phyloP scores from a whole-genome alignment of 139 green algal genomes.

The Monoraphidium neglectum region DNA sequence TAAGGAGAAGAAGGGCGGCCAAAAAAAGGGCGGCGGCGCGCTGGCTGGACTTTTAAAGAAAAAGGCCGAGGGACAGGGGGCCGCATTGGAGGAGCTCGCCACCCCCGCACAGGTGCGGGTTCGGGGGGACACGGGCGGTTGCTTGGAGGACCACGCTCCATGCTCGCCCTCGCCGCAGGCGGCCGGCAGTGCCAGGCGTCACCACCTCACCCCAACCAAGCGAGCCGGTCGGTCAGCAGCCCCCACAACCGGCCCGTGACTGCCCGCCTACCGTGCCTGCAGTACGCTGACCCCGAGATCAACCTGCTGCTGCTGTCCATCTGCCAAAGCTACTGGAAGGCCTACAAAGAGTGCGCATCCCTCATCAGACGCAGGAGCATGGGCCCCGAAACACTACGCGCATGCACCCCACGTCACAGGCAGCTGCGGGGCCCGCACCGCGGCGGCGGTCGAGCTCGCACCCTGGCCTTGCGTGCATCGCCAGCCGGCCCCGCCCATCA shows the following conservation, averaged over 20 bases:
- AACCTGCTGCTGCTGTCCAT: constrained; percentile 28
- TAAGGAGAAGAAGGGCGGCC: constrained; percentile 9
- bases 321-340: constrained; percentile 18
- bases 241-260: too few species aligned
- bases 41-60: constrained; percentile 36
- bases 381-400: too few species aligned
- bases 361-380: background rate
- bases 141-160: background rate
- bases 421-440: too few species aligned
- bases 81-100: background rate
- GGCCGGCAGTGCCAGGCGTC: background rate
- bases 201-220: too few species aligned
- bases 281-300: constrained; percentile 21
- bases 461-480: too few species aligned
- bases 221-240: too few species aligned
- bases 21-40: constrained; percentile 33
- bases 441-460: too few species aligned
- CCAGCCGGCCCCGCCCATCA: too few species aligned
- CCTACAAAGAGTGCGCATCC: constrained; percentile 26
- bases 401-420: too few species aligned
- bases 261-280: too few species aligned
- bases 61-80: constrained; percentile 17
- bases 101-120: background rate
- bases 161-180: background rate
- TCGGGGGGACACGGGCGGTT: too few species aligned